Evolutionary conservation across 805 yeast genomes (phyloP), one percentile per base, ranked within the genome.

Genomic region (Cephaloascus fragrans): DNA sequence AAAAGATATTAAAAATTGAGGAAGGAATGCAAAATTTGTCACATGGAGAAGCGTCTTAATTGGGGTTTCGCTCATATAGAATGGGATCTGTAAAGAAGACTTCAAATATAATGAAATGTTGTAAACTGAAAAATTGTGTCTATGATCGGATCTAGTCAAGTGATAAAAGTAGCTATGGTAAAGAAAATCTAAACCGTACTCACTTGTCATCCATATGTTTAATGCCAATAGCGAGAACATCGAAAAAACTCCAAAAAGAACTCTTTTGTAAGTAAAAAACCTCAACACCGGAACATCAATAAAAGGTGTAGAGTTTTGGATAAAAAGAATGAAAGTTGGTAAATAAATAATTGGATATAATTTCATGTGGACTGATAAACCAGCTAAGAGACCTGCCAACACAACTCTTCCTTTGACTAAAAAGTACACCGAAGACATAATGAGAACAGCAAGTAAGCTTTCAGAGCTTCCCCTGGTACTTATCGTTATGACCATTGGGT

Each of bases 381-480:
- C 97, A n/a, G 80, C 67, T 41, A 77, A 57, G 0, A 79, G 17
- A 0, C 77, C 80, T 10, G 69, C 32, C 0, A 64, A 17, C 1
- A 63, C 28, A 6, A 56, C 55, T 3, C 52, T 38, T 3, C 47
- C 44, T n/a, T 59, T 40, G 18, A 67, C 41, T n/a, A 80, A 51
- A 32, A 53, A 61, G 48, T 74, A 77, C 1, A 84, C 50, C 33
- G 79, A 61, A 5, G 70, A 53, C 69, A 87, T 73, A 3, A 88
- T 72, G 47, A 90, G 62, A 26, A 85, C 88, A 2, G 94, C 86
- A 35, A 93, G 58, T 1, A 93, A 69, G 44, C 96, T 88, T 52
- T 93, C 98, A 0, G 96, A 83, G 19, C 93, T 84, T 1, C 98
- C 98, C 35, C 98, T 68, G 0, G 97, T 87, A 46, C 90, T 80